Conservation (phyloP, 352 stramenopile genomes). For the Pythium coloratum region DNA sequence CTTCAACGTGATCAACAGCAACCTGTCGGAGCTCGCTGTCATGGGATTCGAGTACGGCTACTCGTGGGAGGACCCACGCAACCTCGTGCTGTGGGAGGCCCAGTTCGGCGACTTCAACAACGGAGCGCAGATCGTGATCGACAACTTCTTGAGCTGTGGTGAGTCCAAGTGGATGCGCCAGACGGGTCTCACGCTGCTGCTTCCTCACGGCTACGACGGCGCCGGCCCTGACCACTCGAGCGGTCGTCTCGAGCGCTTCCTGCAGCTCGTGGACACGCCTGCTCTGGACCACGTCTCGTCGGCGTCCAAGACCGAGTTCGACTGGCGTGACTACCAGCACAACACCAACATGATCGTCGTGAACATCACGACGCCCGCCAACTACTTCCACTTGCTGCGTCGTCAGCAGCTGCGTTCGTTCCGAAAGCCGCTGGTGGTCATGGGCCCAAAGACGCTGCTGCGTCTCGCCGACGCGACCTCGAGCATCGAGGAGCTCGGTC, state of each 20-base stretch:
- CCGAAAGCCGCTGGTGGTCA: conserved; percentile 74
- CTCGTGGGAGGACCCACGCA: conserved; percentile 78
- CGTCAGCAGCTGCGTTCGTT: conserved; percentile 83
- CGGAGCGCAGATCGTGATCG: conserved; percentile 87
- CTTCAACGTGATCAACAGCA: conserved; percentile 76
- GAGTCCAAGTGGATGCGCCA: conserved; percentile 91
- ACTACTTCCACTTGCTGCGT: conserved; percentile 96
- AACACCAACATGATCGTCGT: conserved; percentile 87
- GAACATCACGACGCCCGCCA: conserved; percentile 89
- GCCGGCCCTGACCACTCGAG: conserved; percentile 88
- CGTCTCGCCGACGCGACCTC: conserved; percentile 70
- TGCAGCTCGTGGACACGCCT: conserved; percentile 83
- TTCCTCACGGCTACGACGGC: conserved; percentile 89
- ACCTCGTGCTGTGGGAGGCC: conserved; percentile 89
- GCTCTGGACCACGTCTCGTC: conserved; percentile 38
- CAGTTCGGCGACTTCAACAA: conserved; percentile 93
- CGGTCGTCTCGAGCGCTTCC: conserved; percentile 81
- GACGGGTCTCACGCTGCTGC: conserved; percentile 77
- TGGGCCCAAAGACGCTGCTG: conserved; percentile 80
- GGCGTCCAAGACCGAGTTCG: conserved; percentile 32
- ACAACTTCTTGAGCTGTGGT: conserved; percentile 84
- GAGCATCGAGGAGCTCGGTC: conserved; percentile 57
- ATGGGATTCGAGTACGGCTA: conserved; percentile 92
- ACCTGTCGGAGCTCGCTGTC: conserved; percentile 85
- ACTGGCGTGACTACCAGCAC: conserved; percentile 64